phyloP scores from a whole-genome alignment of 2,329 filamentous ascomycete species.

The Ustulina deusta region DNA sequence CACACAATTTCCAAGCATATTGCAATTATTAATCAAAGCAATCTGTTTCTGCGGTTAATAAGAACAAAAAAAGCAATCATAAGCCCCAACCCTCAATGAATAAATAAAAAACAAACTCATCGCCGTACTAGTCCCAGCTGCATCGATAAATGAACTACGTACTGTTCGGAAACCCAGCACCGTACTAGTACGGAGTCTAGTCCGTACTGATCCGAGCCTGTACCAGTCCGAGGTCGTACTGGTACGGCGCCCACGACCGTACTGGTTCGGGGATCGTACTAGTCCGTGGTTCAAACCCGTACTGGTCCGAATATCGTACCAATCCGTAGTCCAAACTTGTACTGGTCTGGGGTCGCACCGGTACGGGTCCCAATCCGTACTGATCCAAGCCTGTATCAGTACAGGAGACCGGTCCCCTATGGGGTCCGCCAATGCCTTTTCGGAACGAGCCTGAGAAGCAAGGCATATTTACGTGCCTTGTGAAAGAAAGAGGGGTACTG shows the following conservation, averaged over 20 bases:
- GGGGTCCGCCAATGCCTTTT: conserved; percentile 15
- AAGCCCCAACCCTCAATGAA: neutral
- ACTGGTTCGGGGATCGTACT: too few species aligned
- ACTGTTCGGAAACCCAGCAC: neutral
- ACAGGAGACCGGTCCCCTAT: too few species aligned
- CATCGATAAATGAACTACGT: neutral
- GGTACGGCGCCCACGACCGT: too few species aligned
- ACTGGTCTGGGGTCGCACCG: too few species aligned
- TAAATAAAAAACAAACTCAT: conserved; percentile 3
- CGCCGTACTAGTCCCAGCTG: conserved; percentile 1
- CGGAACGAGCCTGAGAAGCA: conserved; percentile 16
- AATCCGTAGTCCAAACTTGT: too few species aligned
- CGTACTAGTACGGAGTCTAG: neutral
- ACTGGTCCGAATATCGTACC: too few species aligned
- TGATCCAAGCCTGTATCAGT: too few species aligned
- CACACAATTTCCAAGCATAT: too few species aligned
- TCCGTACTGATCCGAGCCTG: neutral
- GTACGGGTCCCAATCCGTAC: too few species aligned
- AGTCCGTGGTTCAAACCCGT: too few species aligned
- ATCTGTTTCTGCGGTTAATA: conserved; percentile 8
- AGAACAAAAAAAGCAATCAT: conserved; percentile 1
- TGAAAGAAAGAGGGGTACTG: too few species aligned
- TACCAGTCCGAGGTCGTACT: too few species aligned
- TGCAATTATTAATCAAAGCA: neutral
- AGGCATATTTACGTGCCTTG: neutral